Evolutionary conservation across 495 filamentous ascomycete species (phyloP).

Genomic region (Podospora pseudocomata): DNA sequence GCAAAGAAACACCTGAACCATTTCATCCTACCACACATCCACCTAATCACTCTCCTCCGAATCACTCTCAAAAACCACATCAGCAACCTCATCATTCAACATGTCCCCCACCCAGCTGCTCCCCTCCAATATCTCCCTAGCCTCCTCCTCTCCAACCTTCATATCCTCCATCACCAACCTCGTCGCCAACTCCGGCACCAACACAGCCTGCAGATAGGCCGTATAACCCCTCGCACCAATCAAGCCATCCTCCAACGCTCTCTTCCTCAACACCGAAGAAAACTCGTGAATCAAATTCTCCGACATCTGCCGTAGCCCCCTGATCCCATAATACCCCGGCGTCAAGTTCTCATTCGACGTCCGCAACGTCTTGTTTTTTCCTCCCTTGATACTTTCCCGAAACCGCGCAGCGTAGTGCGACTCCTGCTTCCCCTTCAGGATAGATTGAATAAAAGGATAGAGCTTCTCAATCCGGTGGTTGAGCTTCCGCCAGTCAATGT

Average conservation of each 20-base stretch:
- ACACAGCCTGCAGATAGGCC: slow-evolving; percentile 75
- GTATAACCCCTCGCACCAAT: slow-evolving; percentile 66
- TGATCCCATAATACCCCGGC: slow-evolving; percentile 81
- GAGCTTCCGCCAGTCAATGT: slow-evolving; percentile 71
- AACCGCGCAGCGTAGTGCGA: slow-evolving; percentile 64
- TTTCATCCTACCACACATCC: not conserved
- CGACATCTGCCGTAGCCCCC: slow-evolving; percentile 62
- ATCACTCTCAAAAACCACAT: slow-evolving; percentile 50
- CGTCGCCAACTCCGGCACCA: slow-evolving; percentile 81
- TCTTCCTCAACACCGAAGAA: slow-evolving; percentile 56
- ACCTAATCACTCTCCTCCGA: slow-evolving; percentile 37
- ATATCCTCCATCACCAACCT: slow-evolving; percentile 83
- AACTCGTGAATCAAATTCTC: slow-evolving; percentile 64
- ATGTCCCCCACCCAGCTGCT: slow-evolving; percentile 75
- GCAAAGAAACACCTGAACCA: not conserved
- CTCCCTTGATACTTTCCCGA: slow-evolving; percentile 53
- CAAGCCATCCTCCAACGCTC: slow-evolving; percentile 62
- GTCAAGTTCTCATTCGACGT: slow-evolving; percentile 52
- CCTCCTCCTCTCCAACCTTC: slow-evolving; percentile 58
- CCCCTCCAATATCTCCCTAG: slow-evolving; percentile 65
- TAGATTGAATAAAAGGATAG: slow-evolving; percentile 49
- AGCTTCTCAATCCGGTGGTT: slow-evolving; percentile 59
- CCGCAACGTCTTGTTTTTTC: slow-evolving; percentile 58
- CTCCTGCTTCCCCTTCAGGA: slow-evolving; percentile 53
- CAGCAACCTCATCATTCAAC: slow-evolving; percentile 64